Percentiles rank a stretch among this genome's conserved stretches.
Conservation (phyloP, 2,329 filamentous ascomycete species). For the Atkinsonella texensis region DNA sequence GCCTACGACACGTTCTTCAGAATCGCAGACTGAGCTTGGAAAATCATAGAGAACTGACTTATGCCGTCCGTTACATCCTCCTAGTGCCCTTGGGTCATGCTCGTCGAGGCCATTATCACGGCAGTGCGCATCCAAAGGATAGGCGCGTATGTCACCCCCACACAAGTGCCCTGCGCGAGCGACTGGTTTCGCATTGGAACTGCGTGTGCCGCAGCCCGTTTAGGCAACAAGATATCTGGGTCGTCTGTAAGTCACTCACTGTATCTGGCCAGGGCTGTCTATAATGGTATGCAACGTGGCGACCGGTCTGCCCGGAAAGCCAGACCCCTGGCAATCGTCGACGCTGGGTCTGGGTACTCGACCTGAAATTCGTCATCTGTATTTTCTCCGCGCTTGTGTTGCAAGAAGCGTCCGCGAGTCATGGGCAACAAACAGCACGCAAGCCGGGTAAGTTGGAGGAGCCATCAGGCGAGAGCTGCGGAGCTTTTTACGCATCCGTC, state of each 20-base stretch:
- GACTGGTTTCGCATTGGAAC: too few species aligned
- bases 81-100: slow-evolving; percentile 10
- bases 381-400: slow-evolving; percentile 17
- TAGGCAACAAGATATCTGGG: too few species aligned
- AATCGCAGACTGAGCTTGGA: neutral
- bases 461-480: slow-evolving; percentile 8
- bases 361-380: slow-evolving; percentile 14
- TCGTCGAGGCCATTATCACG: slow-evolving; percentile 10
- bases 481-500: slow-evolving; percentile 11
- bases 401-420: slow-evolving; percentile 16
- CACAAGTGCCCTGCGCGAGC: too few species aligned
- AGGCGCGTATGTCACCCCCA: slow-evolving; percentile 6
- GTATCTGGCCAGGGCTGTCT: neutral
- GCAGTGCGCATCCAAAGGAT: slow-evolving; percentile 9
- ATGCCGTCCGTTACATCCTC: slow-evolving; percentile 4
- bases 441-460: slow-evolving; percentile 3
- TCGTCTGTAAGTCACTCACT: too few species aligned
- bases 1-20: neutral
- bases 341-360: slow-evolving; percentile 14
- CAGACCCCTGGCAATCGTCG: slow-evolving; percentile 9
- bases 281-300: neutral
- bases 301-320: neutral
- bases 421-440: slow-evolving; percentile 13
- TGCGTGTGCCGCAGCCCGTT: too few species aligned
- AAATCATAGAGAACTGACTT: too few species aligned